Base-by-base conservation (phyloP, 2,329 filamentous ascomycete species). In the Colletotrichum acutatum region DNA sequence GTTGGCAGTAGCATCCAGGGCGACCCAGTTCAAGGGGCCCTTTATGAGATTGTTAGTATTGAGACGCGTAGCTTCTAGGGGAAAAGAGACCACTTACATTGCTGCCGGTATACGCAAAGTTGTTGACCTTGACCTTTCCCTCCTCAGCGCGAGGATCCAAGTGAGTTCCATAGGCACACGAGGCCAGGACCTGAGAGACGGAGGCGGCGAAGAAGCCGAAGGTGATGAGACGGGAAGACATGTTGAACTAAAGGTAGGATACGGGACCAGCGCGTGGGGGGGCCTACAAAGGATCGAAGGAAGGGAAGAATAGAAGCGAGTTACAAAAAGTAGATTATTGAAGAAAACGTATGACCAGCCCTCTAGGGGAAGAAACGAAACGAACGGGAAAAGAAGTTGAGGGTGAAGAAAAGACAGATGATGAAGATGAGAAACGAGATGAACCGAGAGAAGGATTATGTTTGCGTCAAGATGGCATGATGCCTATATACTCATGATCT, bases 21-120 rank as follows among this genome's bases (percentile, higher is more conserved):
- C 80, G 34, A 85, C 83, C 86, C 86, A 88, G 77, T 84, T 85
- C 71, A 87, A 78, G 8, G 86, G 86, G 19, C 86, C 85, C 74
- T 75, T 49, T 1, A 59, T 16, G 46, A 46, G 24, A n/a, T 6
- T 61, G 61, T 74, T 46, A 74, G 71, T 58, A 14, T 8, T 19
- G 34, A n/a, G 30, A 22, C 12, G n/a, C 24, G 11, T 11, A 12
- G 46, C 24, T 5, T 26, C 6, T 14, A 19, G 0, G 22, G 5
- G 34, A 34, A n/a, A 16, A 16, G 19, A 42, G 22, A 57, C 28
- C 19, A 74, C 78, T 68, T 77, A 84, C 83, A 68, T 77, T 81
- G 5, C 75, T 30, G 16, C 82, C 83, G 14, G 77, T 75, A 66
- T 85, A 85, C 3, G 82, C 81, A 72, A 84, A 85, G 24, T 75